A percentile compares a stretch with the other conserved stretches of the same genome.
Evolutionary conservation across 1,139 yeast genomes (phyloP).

Genomic region (Debaryomyces singareniensis): DNA sequence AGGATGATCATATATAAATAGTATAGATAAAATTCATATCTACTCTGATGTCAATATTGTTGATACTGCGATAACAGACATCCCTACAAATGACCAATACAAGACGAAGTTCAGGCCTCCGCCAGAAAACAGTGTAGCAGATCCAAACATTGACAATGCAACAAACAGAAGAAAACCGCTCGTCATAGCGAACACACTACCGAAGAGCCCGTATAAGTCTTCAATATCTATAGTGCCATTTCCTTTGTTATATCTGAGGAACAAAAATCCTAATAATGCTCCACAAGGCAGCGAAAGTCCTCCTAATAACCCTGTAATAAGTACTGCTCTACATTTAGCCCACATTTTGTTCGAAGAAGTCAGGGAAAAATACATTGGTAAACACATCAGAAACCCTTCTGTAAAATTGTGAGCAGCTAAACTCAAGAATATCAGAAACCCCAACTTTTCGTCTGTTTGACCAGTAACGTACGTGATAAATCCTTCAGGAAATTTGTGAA

Average conservation of each 20-base stretch:
- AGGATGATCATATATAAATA: too few species aligned
- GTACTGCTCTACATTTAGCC: constrained; percentile 57
- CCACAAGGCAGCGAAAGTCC: constrained; percentile 88
- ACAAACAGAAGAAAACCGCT: constrained; percentile 80
- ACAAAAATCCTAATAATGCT: constrained; percentile 62
- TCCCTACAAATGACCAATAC: constrained; percentile 48
- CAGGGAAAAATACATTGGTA: constrained; percentile 76
- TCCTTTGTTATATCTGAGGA: constrained; percentile 39
- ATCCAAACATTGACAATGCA: constrained; percentile 79
- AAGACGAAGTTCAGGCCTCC: constrained; percentile 51
- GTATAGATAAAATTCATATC: too few species aligned
- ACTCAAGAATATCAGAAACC: constrained; percentile 76
- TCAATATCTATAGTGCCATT: constrained; percentile 22
- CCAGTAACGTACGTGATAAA: constrained; percentile 79
- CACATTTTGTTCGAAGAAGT: constrained; percentile 13
- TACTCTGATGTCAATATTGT: constrained; percentile 6
- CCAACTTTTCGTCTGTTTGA: constrained; percentile 65
- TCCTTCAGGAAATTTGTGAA: constrained; percentile 95
- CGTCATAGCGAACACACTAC: constrained; percentile 63
- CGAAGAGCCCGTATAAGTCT: constrained; percentile 45
- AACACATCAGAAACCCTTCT: constrained; percentile 94
- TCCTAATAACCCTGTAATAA: constrained; percentile 64
- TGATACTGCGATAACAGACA: constrained; percentile 30
- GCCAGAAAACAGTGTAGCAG: constrained; percentile 60
- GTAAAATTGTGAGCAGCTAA: constrained; percentile 83